These are phyloP conservation scores for Hirsutella thompsonii DNA, from an alignment of 2,329 filamentous ascomycete genomes.

Conservation along the genomic window DNA sequence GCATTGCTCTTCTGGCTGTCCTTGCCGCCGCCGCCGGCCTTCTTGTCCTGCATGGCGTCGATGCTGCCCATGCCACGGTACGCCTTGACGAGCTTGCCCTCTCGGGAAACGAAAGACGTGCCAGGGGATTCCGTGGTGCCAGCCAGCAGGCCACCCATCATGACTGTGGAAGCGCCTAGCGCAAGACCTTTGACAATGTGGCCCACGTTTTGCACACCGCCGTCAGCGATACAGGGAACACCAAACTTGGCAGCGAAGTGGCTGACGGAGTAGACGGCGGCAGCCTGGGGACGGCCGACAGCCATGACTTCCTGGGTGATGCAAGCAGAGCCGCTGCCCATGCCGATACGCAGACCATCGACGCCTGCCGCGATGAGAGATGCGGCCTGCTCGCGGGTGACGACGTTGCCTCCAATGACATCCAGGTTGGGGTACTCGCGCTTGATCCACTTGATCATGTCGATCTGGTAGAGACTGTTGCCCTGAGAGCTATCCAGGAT, in stretches of 20 bases:
- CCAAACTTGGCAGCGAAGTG: conserved; percentile 85
- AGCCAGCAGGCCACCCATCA: conserved; percentile 98
- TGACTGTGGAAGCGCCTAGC: conserved; percentile 86
- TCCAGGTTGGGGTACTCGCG: conserved; percentile 72
- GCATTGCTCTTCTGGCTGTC: conserved; percentile 76
- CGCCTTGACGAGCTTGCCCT: conserved; percentile 97
- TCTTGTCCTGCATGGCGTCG: conserved; percentile 99
- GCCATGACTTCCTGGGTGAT: conserved; percentile 99
- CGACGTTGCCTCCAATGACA: conserved; percentile 96
- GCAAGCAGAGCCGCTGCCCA: conserved; percentile 96
- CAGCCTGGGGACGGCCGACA: conserved; percentile 89
- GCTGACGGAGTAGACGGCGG: conserved; percentile 81
- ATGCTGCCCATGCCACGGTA: conserved; percentile 99
- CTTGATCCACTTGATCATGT: conserved; percentile 97
- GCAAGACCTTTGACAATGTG: conserved; percentile 98
- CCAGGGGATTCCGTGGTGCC: conserved; percentile 96
- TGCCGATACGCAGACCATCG: conserved; percentile 94
- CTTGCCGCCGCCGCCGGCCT: conserved; percentile 63
- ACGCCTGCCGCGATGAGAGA: conserved; percentile 83
- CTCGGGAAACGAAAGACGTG: conserved; percentile 88
- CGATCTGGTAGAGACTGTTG: conserved; percentile 96
- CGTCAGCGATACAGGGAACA: conserved; percentile 94
- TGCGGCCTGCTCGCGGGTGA: conserved; percentile 93
- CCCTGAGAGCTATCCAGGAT: conserved; percentile 94
- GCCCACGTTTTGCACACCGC: conserved; percentile 94